A percentile compares a stretch with the other conserved stretches of the same genome.
phyloP scores from a whole-genome alignment of 108 stramenopile genomes.

The Bacterosira constricta region DNA sequence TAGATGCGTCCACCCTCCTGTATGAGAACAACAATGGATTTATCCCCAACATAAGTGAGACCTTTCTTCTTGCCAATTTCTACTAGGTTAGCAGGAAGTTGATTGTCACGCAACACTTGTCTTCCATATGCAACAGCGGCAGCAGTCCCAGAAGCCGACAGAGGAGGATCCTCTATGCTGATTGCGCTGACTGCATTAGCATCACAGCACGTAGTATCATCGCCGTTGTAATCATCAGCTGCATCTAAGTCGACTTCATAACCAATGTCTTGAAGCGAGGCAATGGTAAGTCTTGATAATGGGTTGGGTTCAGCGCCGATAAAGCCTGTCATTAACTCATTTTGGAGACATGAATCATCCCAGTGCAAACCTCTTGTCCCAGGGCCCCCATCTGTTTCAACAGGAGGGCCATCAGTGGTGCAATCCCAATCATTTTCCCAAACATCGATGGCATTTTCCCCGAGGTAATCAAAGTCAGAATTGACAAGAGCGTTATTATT shows the following conservation, averaged over 20 bases:
- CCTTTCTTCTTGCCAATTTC: not conserved
- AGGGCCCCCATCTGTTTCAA: slow-evolving; percentile 30
- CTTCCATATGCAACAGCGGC: not conserved
- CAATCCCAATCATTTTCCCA: slow-evolving; percentile 16
- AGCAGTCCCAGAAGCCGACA: not conserved
- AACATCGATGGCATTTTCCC: not conserved
- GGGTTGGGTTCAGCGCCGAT: not conserved
- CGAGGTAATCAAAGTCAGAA: not conserved
- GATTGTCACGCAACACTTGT: not conserved
- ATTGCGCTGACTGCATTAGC: not conserved
- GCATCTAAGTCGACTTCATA: slow-evolving; percentile 23
- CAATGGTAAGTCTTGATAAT: slow-evolving; percentile 39
- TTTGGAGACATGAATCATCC: slow-evolving; percentile 36
- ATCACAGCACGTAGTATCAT: not conserved
- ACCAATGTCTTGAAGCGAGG: slow-evolving; percentile 36
- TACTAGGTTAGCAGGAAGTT: not conserved
- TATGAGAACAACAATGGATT: not conserved
- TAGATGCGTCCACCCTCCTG: not conserved
- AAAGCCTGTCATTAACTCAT: slow-evolving; percentile 50
- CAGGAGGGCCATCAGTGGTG: slow-evolving; percentile 9
- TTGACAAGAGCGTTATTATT: no score
- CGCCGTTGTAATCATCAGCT: slow-evolving; percentile 24
- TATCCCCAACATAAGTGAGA: not conserved
- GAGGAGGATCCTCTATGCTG: not conserved
- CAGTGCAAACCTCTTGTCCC: slow-evolving; percentile 43